These are phyloP conservation scores for Wickerhamomyces sp. DNA, from an alignment of 1,139 yeast genomes.

Conservation along the genomic window DNA sequence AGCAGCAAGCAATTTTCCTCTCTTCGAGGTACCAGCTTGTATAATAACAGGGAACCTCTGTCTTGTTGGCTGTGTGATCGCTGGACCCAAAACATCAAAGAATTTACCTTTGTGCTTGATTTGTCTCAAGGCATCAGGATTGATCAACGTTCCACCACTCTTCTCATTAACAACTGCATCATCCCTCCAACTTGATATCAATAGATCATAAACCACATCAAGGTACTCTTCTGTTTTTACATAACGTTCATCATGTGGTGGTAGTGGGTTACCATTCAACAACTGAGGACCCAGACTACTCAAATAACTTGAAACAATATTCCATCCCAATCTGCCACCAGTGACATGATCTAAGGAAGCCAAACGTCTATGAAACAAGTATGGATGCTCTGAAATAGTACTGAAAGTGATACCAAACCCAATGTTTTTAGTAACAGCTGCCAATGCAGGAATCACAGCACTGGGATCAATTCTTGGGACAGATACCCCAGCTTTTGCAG, in stretches of 20 bases:
- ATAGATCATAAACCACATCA: constrained; percentile 33
- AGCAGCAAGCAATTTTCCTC: constrained; percentile 40
- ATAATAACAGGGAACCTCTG: constrained; percentile 40
- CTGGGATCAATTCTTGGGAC: constrained; percentile 34
- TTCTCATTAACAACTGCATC: constrained; percentile 32
- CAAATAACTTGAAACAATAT: constrained; percentile 38
- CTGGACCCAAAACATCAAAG: constrained; percentile 37
- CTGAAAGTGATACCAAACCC: constrained; percentile 37
- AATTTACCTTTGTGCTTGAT: constrained; percentile 34
- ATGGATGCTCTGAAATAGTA: constrained; percentile 38
- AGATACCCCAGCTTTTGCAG: constrained; percentile 34
- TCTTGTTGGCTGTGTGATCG: constrained; percentile 36
- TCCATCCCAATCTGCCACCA: constrained; percentile 41
- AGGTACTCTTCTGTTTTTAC: constrained; percentile 35
- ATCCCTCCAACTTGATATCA: constrained; percentile 38
- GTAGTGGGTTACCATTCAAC: constrained; percentile 32
- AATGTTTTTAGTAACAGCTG: constrained; percentile 34
- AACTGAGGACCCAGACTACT: constrained; percentile 38
- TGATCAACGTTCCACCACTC: constrained; percentile 30
- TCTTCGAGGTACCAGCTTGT: constrained; percentile 43
- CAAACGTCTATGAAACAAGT: constrained; percentile 34
- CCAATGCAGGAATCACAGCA: constrained; percentile 34
- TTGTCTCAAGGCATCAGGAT: constrained; percentile 33
- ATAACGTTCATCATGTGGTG: constrained; percentile 37
- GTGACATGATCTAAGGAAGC: constrained; percentile 38